Conservation (phyloP, 1,284 basidiomycete genomes). For the Cutaneotrichosporon sp. region DNA sequence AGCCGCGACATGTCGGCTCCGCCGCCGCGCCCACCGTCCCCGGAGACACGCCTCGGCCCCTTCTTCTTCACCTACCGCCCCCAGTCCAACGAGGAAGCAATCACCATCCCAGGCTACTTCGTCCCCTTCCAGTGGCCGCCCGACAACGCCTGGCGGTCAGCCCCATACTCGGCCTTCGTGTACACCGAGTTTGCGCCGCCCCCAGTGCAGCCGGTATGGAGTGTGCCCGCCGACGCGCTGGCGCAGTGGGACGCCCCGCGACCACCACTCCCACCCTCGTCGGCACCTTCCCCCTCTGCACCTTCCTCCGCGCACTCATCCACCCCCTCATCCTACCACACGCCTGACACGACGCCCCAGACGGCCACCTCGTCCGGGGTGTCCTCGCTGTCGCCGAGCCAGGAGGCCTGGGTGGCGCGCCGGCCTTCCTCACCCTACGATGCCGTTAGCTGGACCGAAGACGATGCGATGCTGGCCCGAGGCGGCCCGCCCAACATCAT, state of each 20-base stretch:
- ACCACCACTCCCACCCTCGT: not conserved
- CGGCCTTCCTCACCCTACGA: not conserved
- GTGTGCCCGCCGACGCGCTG: not conserved
- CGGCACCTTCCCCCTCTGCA: not conserved
- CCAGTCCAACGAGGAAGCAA: not conserved
- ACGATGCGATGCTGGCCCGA: not conserved
- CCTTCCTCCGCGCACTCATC: too few species aligned
- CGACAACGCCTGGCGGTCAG: not conserved
- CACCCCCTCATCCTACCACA: not conserved
- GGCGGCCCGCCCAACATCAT: not conserved
- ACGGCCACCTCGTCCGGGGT: not conserved
- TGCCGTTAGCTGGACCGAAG: not conserved
- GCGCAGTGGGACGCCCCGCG: not conserved
- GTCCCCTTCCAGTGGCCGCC: conserved; percentile 15
- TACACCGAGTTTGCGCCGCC: conserved; percentile 1
- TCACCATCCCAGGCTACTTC: conserved; percentile 14
- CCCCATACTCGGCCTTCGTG: conserved; percentile 8
- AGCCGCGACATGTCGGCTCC: not conserved
- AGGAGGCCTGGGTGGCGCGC: not conserved
- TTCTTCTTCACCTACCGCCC: conserved; percentile 19
- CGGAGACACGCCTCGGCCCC: conserved; percentile 12
- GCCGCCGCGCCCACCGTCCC: too few species aligned
- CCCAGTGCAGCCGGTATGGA: conserved; percentile 8
- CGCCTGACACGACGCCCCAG: not conserved
- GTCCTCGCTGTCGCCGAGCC: not conserved